phyloP scores from a whole-genome alignment of 1,284 basidiomycete species.

The Boletus mariae region DNA sequence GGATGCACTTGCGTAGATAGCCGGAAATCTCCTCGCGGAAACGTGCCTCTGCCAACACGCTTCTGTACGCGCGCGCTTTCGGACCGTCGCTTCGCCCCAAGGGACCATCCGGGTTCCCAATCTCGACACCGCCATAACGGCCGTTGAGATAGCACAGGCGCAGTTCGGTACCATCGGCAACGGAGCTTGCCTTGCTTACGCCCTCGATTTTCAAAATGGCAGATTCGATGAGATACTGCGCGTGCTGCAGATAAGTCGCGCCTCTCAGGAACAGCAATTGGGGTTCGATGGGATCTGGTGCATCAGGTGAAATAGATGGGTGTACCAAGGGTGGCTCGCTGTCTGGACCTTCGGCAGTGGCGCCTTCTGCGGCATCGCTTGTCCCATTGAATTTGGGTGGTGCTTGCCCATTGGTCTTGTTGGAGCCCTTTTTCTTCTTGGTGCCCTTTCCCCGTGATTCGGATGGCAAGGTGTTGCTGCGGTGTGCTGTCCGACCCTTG shows the following conservation, averaged over 20 bases:
- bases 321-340: conserved; percentile 53
- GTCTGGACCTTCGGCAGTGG: conserved; percentile 44
- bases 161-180: conserved; percentile 63
- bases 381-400: conserved; percentile 53
- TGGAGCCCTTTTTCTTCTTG: conserved; percentile 48
- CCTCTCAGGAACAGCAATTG: conserved; percentile 80
- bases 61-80: conserved; percentile 62
- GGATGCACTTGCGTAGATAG: conserved; percentile 65
- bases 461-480: conserved; percentile 35
- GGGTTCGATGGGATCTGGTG: conserved; percentile 77
- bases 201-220: conserved; percentile 66
- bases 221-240: conserved; percentile 66
- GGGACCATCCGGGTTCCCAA: conserved; percentile 71
- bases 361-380: conserved; percentile 43
- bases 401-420: conserved; percentile 53
- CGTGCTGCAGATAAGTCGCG: conserved; percentile 73
- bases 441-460: conserved; percentile 46
- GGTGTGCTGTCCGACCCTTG: conserved; percentile 55
- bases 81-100: conserved; percentile 53
- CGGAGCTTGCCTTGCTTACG: conserved; percentile 50
- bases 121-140: conserved; percentile 72
- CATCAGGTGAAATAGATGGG: conserved; percentile 64
- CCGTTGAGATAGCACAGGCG: conserved; percentile 69
- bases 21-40: conserved; percentile 57
- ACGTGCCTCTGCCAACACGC: conserved; percentile 45